Base-by-base conservation (phyloP, 2,329 filamentous ascomycete species). In the Sclerotinia sclerotiorum region DNA sequence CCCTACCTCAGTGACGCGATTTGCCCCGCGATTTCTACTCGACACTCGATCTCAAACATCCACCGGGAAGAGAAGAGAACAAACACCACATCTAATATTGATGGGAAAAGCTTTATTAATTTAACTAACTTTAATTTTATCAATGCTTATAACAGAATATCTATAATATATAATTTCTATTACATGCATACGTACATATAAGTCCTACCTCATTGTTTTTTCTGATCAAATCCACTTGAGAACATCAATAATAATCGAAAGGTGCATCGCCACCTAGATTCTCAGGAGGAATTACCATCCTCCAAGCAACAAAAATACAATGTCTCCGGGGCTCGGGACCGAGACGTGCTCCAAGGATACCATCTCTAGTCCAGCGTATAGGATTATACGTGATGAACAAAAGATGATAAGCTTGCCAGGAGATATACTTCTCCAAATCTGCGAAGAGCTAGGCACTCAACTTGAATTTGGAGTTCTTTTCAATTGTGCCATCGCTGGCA, bases 371-470 rank as follows among this genome's bases (percentile, higher is more conserved):
- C 48, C 65, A 42, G 35, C 49, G 15, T 56, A 27, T 17, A 42
- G 32, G 15, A 46, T 54, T 29, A 55, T 35, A 52, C 19, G 19
- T 21, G 39, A 63, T 44, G 42, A 49, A 44, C 32, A 24, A 11
- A 62, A 29, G 19, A 63, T 24, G 24, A 42, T 76, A 21, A 75
- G 84, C 44, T 68, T 76, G 48, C 73, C 74, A 21, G 58, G 68
- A 67, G 88, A 90, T 71, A 81, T 90, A 51, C 80, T 88, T 74
- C 83, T 86, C 74, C 78, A 89, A 29, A 79, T 91, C 60, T 88
- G 85, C 68, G 81, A 85, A 68, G 85, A 88, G 74, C 80, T 91
- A 44, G 83, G 84, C 6, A 78, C 79, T 19, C 80, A 83, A 67
- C 80, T 80, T 58, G 87, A 90, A 70, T 89, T 89, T 74, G 78